Percentiles rank a stretch among this genome's conserved stretches.
Evolutionary conservation across 495 filamentous ascomycete species (phyloP).

Genomic region (Entonaema liquescens): DNA sequence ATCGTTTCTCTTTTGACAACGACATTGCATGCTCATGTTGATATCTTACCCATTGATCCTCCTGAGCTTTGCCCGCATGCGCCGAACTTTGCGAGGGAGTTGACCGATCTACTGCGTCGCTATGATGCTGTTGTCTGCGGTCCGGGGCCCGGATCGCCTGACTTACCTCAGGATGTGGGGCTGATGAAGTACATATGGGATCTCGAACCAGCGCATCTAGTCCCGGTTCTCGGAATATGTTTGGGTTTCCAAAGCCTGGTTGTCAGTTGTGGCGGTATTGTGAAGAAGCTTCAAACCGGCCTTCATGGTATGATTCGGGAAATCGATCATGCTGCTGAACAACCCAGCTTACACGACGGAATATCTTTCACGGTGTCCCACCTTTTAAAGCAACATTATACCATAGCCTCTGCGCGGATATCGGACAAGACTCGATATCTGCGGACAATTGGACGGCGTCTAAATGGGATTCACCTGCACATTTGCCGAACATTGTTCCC

Average conservation of each 20-base stretch:
- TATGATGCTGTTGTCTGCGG: constrained; percentile 84
- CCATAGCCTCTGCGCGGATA: constrained; percentile 80
- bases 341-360: constrained; percentile 33
- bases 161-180: constrained; percentile 72
- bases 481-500: constrained; percentile 59
- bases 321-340: constrained; percentile 61
- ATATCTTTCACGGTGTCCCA: constrained; percentile 61
- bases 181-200: constrained; percentile 82
- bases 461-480: constrained; percentile 44
- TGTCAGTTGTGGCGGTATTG: constrained; percentile 68
- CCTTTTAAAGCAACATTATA: constrained; percentile 80
- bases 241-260: constrained; percentile 90
- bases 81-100: constrained; percentile 34
- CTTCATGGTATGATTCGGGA: constrained; percentile 81
- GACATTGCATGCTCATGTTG: constrained; percentile 69
- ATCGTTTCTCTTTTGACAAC: constrained; percentile 80
- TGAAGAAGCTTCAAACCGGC: constrained; percentile 70
- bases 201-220: constrained; percentile 61
- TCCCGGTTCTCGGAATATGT: constrained; percentile 90
- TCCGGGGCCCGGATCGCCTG: constrained; percentile 77
- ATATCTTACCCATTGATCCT: constrained; percentile 75
- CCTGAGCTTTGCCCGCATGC: constrained; percentile 44
- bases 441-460: constrained; percentile 46
- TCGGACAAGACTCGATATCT: constrained; percentile 52
- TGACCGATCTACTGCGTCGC: constrained; percentile 58